Base-by-base conservation (phyloP, 345 rosid species). In the Trapa bicornis region DNA sequence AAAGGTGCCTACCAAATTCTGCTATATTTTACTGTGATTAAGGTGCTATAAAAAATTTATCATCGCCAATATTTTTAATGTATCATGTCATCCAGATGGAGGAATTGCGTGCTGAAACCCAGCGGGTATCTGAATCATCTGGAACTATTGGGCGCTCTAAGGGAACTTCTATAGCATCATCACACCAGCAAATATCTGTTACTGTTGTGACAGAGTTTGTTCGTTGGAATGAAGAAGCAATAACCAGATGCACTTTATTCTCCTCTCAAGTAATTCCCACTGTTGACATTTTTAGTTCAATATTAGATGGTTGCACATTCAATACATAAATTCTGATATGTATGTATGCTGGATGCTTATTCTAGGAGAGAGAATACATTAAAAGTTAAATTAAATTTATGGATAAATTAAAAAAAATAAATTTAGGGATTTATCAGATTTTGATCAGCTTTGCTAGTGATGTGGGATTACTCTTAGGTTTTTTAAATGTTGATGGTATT, bases 201-300 rank as follows among this genome's bases (percentile, higher is more conserved):
- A 88, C 96, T n/a, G 96, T 86, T 76, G 99, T 87, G 76, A 91
- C 96, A 35, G 99, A 91, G 81, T 89, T 95, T 83, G 93, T 86
- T 66, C 87, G 89, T 48, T 95, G 97, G 99, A 95, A 91, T 75
- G 99, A 95, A 80, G 99, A 95, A 84, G 91, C 99, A 69, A 85
- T 89, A 76, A 76, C 97, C 73, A 86, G 99, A 91, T 86, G 96
- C 89, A 77, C 86, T 48, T 73, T 89, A 63, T 89, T 95, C 72
- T 91, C 97, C 65, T 87, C 96, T 80, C 91, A 85, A 76, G 97
- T 95, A 79, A 84, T 66, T 14, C 71, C 37, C 47, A n/a, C 15
- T 15, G 33, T 7, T 64, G 66, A 64, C 37, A n/a, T 62, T 72
- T 47, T 69, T 58, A 35, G 29, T 47, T 67, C 56, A 10, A 47